phyloP scores from a whole-genome alignment of 2,329 filamentous ascomycete genomes.

The Aspergillus pseudoglaucus region DNA sequence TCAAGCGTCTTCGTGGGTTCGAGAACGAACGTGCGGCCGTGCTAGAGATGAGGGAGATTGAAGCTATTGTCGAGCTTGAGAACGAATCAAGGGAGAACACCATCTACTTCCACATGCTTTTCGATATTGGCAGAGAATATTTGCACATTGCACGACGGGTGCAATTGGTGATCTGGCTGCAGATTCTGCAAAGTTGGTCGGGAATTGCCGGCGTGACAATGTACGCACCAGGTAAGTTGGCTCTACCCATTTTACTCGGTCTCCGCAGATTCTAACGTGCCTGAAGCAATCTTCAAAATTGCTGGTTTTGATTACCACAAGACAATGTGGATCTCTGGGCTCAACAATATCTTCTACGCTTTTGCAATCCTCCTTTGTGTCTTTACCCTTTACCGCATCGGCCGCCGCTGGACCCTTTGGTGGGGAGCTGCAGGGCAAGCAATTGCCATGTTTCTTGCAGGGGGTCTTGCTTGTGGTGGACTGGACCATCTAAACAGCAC shows the following conservation, averaged over 20 bases:
- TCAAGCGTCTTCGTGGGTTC: slow-evolving; percentile 57
- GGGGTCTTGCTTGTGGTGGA: slow-evolving; percentile 53
- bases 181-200: slow-evolving; percentile 65
- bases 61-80: slow-evolving; percentile 57
- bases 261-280: not conserved
- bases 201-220: slow-evolving; percentile 65
- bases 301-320: slow-evolving; percentile 58
- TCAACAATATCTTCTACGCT: slow-evolving; percentile 53
- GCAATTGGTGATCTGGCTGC: slow-evolving; percentile 64
- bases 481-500: slow-evolving; percentile 45
- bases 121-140: slow-evolving; percentile 58
- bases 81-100: slow-evolving; percentile 47
- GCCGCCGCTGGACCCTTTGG: slow-evolving; percentile 62
- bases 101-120: slow-evolving; percentile 60
- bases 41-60: slow-evolving; percentile 63
- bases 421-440: slow-evolving; percentile 61
- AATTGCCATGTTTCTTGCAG: slow-evolving; percentile 62
- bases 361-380: slow-evolving; percentile 63
- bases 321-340: slow-evolving; percentile 57
- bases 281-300: slow-evolving; percentile 54
- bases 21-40: slow-evolving; percentile 45
- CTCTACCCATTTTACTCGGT: not conserved
- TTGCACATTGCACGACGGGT: slow-evolving; percentile 62
- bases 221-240: slow-evolving; percentile 25
- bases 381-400: slow-evolving; percentile 63